These are phyloP conservation scores for Saksenaea oblongispora DNA, from an alignment of 371 early-diverging fungal species.

Conservation along the genomic window DNA sequence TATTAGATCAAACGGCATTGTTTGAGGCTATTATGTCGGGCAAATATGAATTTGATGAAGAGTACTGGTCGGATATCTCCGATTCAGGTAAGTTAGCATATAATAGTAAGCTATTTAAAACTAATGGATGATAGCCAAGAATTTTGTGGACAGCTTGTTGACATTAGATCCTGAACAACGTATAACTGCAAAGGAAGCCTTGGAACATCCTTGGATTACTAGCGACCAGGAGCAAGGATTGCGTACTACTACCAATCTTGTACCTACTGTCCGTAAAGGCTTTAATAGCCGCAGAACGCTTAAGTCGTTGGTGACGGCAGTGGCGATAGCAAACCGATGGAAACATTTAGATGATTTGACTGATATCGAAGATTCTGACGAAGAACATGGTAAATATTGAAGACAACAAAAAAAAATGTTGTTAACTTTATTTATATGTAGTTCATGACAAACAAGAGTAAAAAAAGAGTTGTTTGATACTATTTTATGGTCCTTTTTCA, in stretches of 20 bases:
- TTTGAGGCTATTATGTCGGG: conserved; percentile 68
- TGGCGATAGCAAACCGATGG: conserved; percentile 24
- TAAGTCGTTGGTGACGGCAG: conserved; percentile 20
- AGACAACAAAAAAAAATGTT: neutral
- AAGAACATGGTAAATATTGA: neutral
- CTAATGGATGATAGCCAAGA: conserved; percentile 61
- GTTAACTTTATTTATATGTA: neutral
- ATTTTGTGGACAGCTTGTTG: conserved; percentile 73
- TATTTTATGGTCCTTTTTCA: neutral
- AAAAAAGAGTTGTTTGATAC: neutral
- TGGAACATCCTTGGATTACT: conserved; percentile 77
- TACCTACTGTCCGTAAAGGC: conserved; percentile 23
- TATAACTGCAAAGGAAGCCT: conserved; percentile 73
- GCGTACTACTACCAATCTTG: conserved; percentile 29
- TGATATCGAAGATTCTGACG: conserved; percentile 7
- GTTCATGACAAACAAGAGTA: neutral
- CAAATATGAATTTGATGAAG: conserved; percentile 73
- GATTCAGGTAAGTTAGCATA: conserved; percentile 46
- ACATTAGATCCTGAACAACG: conserved; percentile 72
- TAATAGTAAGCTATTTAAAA: neutral
- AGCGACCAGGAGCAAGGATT: conserved; percentile 26
- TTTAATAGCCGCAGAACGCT: conserved; percentile 20
- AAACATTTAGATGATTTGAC: conserved; percentile 25
- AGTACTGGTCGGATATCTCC: conserved; percentile 81
- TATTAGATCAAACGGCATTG: conserved; percentile 57